These are phyloP conservation scores for Neohortaea acidophila DNA, from an alignment of 495 filamentous ascomycete genomes.

Conservation along the genomic window DNA sequence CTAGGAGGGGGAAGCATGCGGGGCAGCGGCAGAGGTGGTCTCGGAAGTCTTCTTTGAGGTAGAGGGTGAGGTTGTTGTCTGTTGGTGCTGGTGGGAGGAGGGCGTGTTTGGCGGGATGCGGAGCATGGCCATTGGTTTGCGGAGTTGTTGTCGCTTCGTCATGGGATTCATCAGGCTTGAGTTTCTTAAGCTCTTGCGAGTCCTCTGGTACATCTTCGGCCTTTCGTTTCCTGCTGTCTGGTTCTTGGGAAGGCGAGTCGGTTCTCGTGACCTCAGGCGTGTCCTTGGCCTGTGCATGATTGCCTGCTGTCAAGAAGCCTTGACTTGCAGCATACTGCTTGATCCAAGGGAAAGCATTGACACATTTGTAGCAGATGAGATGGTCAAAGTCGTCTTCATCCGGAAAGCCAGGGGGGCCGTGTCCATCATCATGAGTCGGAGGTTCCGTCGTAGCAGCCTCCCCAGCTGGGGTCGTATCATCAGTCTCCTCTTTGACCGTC, in stretches of 20 bases:
- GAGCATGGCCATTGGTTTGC: slow-evolving; percentile 1
- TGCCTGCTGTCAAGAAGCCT: slow-evolving; percentile 65
- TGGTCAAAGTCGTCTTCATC: slow-evolving; percentile 73
- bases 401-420: slow-evolving; percentile 71
- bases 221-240: slow-evolving; percentile 58
- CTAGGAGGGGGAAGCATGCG: slow-evolving; percentile 58
- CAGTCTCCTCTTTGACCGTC: slow-evolving; percentile 10
- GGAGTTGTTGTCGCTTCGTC: background rate
- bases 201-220: slow-evolving; percentile 39
- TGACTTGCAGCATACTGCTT: slow-evolving; percentile 70
- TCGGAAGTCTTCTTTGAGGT: slow-evolving; percentile 63
- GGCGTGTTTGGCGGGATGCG: slow-evolving; percentile 31
- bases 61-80: slow-evolving; percentile 53
- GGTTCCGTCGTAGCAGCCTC: slow-evolving; percentile 10
- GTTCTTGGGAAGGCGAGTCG: background rate
- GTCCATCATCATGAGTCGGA: slow-evolving; percentile 33
- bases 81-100: slow-evolving; percentile 37
- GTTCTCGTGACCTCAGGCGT: slow-evolving; percentile 5
- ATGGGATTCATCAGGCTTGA: slow-evolving; percentile 14
- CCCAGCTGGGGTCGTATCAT: too few species aligned
- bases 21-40: slow-evolving; percentile 62
- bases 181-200: slow-evolving; percentile 20
- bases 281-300: slow-evolving; percentile 1
- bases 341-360: slow-evolving; percentile 81
- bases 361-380: slow-evolving; percentile 88